Evolutionary conservation across 1,139 yeast species (phyloP), one percentile per base, ranked within the genome.

Genomic region (Candida sp.): DNA sequence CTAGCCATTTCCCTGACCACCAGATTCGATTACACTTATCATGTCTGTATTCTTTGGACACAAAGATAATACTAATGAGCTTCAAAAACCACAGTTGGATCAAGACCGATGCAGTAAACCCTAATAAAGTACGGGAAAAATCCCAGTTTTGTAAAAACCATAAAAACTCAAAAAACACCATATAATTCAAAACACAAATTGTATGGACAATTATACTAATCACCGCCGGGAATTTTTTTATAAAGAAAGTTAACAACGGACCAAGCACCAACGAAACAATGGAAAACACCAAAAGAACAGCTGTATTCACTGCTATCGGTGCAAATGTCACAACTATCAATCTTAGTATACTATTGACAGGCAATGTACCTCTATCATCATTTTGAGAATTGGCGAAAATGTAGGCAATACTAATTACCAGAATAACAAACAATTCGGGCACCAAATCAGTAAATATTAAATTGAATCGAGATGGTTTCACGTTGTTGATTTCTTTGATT

Each of bases 1-100:
- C 68, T 4, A 75, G 49, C 87, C 87, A 82, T 49, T 73, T 77
- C 0, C 87, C 87, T 3, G 84, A 77, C 87, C 87, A 82, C 87
- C 86, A 82, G 0, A 84, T 80, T 39, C 65, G 63, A 48, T 79
- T 81, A 0, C 78, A 58, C 43, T 68, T 65, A 45, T 77, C 82
- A 44, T 75, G 76, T 40, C 68, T 66, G 43, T 73, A 68, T 50
- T 81, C 87, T 39, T 77, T 69, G 2, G 79, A 70, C 35, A 80
- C 58, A 9, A 79, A 60, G 1, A 68, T 38, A 0, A 70, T 62
- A 1, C 67, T 71, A 1, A 73, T 44, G 2, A 69, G 40, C 45
- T 70, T 72, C 51, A 79, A 69, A 5, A 78, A 36, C 54, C 77
- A 61, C 27, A 68, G 61, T 49, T 81, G 85, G 2, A 79, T 52